Conservation (phyloP, 495 filamentous ascomycete genomes). For the Trichoderma parareesei region DNA sequence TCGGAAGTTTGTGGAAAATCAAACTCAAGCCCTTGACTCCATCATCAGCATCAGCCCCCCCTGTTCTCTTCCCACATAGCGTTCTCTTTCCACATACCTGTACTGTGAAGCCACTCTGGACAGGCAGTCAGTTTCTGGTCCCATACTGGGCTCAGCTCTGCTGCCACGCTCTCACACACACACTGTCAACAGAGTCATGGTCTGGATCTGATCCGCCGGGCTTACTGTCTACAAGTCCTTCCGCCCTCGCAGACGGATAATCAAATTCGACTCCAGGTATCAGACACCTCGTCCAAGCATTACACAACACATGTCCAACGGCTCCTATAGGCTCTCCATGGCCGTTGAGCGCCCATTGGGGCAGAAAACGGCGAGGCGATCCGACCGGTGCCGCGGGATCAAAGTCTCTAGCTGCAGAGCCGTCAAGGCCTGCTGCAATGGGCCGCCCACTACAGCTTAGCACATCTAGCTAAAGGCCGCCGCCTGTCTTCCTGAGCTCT, state of each 20-base stretch:
- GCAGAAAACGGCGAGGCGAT: neutral
- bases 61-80: neutral
- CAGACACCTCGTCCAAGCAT: neutral
- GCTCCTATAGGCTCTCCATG: neutral
- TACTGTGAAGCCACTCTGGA: too few species aligned
- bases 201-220: too few species aligned
- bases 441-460: slow-evolving; percentile 2
- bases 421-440: slow-evolving; percentile 1
- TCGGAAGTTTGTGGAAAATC: neutral
- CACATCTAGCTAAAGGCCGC: neutral
- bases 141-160: too few species aligned
- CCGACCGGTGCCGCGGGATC: slow-evolving; percentile 3
- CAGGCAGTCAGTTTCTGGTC: too few species aligned
- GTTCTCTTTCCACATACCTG: too few species aligned
- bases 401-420: neutral
- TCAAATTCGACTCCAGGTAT: neutral
- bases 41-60: neutral
- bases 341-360: neutral
- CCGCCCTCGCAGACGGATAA: neutral
- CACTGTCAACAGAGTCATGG: neutral
- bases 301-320: neutral
- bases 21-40: neutral
- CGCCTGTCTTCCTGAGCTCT: neutral
- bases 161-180: too few species aligned
- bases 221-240: too few species aligned